Evolutionary conservation across 108 stramenopile genomes (phyloP), one percentile per base, ranked within the genome.

Genomic region (Cyclotella baltica): DNA sequence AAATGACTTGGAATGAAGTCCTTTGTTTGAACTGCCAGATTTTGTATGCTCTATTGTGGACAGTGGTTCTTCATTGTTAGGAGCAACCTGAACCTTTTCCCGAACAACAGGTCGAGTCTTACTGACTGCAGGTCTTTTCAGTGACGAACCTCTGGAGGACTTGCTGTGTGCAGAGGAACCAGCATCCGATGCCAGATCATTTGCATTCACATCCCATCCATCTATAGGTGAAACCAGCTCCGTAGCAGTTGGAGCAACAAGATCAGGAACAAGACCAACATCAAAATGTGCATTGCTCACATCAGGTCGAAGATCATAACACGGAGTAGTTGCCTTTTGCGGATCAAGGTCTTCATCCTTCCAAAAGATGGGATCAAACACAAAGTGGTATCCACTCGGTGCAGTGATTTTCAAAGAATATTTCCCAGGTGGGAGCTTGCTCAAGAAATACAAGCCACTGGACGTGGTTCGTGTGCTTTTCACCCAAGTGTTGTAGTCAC

Each of bases 1-100:
- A 55, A 69, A 62, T 10, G 76, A 68, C 28, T 69, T 69, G 4
- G 76, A 50, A 70, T 70, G 53, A 27, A 55, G n/a, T n/a, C n/a
- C n/a, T n/a, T n/a, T n/a, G n/a, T n/a, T n/a, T n/a, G n/a, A n/a
- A n/a, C n/a, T n/a, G n/a, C n/a, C n/a, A n/a, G n/a, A n/a, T n/a
- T n/a, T n/a, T n/a, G n/a, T n/a, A n/a, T n/a, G n/a, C n/a, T n/a
- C n/a, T n/a, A n/a, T n/a, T n/a, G n/a, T 30, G 23, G 69, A 67
- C 2, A 18, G 6, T 20, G 33, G 4, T 22, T 51, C 51, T 52
- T n/a, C 25, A 30, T 31, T 50, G 4, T 5, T 8, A 11, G 64
- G 38, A 0, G 25, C 36, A 28, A 33, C 51, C 20, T 28, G 36
- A 34, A 68, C 51, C 28, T 35, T 19, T 35, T 68, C 37, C 28